Conservation (phyloP, 2,329 filamentous ascomycete genomes). For the Dothiorella sarmentorum region DNA sequence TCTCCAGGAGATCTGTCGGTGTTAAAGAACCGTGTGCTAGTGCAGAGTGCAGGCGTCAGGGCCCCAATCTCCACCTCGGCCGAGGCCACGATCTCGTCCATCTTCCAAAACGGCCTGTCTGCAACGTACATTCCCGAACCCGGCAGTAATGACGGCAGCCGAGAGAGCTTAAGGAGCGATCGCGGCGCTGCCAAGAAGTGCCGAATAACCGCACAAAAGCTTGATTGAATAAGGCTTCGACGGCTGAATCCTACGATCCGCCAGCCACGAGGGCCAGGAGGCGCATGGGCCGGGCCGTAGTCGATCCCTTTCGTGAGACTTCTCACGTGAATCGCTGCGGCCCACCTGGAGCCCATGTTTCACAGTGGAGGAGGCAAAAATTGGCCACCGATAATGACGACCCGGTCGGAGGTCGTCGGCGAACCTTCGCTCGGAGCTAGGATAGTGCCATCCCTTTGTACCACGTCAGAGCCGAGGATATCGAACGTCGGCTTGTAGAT, state of each 20-base stretch:
- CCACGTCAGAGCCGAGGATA: neutral
- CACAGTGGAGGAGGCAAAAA: neutral
- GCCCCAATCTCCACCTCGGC: neutral
- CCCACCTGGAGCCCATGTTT: neutral
- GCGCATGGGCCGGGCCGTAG: conserved; percentile 9
- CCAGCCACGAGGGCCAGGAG: neutral
- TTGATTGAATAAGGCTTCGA: neutral
- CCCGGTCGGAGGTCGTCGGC: neutral
- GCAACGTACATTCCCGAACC: no score
- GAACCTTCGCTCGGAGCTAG: neutral
- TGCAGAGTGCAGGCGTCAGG: neutral
- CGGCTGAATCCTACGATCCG: neutral
- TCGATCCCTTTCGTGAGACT: neutral
- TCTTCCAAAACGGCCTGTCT: no score
- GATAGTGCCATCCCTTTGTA: neutral
- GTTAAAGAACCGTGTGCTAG: neutral
- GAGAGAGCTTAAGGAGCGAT: neutral
- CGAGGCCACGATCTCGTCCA: neutral
- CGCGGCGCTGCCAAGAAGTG: neutral
- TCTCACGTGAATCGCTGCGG: neutral
- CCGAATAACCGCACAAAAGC: neutral
- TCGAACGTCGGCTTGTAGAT: neutral
- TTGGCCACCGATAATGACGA: neutral
- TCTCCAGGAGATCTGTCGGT: conserved; percentile 4
- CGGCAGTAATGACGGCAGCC: neutral